A percentile compares a stretch with the other conserved stretches of the same genome.
These are phyloP conservation scores for Capsicum baccatum DNA, from an alignment of 257 asterid genomes.

Conservation along the genomic window DNA sequence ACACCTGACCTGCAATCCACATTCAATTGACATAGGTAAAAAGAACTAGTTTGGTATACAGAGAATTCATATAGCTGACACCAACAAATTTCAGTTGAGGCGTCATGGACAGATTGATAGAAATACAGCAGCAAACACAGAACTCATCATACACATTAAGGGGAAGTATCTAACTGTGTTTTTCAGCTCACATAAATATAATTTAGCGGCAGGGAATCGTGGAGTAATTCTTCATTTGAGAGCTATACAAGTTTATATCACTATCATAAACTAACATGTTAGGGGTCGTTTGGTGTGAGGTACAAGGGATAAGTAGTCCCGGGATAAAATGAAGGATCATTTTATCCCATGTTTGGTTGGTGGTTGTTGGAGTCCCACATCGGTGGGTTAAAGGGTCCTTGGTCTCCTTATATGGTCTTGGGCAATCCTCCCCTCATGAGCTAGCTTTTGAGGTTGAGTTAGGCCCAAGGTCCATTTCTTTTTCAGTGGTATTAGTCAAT, in stretches of 20 bases:
- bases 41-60: background rate
- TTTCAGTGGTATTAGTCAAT: no score
- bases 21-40: background rate
- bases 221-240: background rate
- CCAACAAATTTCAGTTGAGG: slow-evolving; percentile 10
- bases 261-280: slow-evolving; percentile 18
- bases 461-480: no score
- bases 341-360: no score
- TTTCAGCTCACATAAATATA: background rate
- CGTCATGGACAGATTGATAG: background rate
- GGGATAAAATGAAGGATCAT: no score
- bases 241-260: background rate
- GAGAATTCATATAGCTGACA: slow-evolving; percentile 7
- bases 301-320: no score
- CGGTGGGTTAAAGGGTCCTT: no score
- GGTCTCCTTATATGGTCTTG: no score
- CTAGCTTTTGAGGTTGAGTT: no score
- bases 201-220: background rate
- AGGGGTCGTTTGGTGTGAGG: no score
- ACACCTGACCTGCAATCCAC: slow-evolving; percentile 64
- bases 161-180: background rate
- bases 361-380: no score
- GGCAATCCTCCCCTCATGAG: no score
- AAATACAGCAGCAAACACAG: slow-evolving; percentile 16
- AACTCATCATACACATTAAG: background rate